Percentiles rank a stretch among this genome's conserved stretches.
These are phyloP conservation scores for Cryptosporidium bovis DNA, from an alignment of 169 alveolate genomes.

Conservation along the genomic window DNA sequence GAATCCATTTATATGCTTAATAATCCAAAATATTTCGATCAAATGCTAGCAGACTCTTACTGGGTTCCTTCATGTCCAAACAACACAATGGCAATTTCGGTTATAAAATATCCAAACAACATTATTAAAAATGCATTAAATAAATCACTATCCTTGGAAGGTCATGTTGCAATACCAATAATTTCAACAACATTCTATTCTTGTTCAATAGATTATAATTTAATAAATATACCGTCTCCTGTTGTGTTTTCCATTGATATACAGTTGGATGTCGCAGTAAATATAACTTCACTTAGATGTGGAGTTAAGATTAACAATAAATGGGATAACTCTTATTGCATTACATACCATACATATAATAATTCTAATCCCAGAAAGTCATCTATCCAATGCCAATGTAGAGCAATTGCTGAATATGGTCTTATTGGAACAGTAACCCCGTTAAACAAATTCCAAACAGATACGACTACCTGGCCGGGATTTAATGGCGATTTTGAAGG, in stretches of 20 bases:
- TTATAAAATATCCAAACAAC: constrained; percentile 28
- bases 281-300: constrained; percentile 22
- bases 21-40: constrained; percentile 60
- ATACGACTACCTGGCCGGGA: constrained; percentile 55
- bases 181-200: constrained; percentile 43
- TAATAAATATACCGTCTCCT: constrained; percentile 50
- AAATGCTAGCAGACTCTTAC: constrained; percentile 18
- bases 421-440: constrained; percentile 44
- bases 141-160: constrained; percentile 1
- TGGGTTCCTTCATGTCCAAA: constrained; percentile 73
- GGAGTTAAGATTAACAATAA: constrained; percentile 1
- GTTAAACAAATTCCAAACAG: constrained; percentile 42
- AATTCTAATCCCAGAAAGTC: constrained; percentile 55
- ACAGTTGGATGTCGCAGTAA: constrained; percentile 20
- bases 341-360: constrained; percentile 38
- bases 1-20: constrained; percentile 55
- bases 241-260: constrained; percentile 31
- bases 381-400: constrained; percentile 63
- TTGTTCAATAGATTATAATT: constrained; percentile 57
- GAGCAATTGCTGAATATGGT: constrained; percentile 40
- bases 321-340: constrained; percentile 38
- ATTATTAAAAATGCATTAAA: constrained; percentile 22
- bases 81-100: constrained; percentile 35
- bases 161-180: constrained; percentile 1
- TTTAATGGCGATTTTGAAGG: constrained; percentile 37